Conservation (phyloP, 2,329 filamentous ascomycete species). For the Cyphellophora attinorum region DNA sequence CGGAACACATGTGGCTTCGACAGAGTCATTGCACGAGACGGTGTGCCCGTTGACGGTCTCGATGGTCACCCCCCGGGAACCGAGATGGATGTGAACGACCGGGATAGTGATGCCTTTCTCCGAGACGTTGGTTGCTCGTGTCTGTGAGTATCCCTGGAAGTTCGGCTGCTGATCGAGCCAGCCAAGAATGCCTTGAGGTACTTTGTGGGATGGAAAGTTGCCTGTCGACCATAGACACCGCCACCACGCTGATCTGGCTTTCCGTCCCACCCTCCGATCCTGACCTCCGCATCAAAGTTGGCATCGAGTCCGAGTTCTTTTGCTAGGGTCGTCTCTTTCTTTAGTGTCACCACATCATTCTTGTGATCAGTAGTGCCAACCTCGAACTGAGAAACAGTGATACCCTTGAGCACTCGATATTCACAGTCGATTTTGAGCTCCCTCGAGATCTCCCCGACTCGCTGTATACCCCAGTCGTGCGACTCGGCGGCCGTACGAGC, state of each 20-base stretch:
- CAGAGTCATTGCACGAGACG: slow-evolving; percentile 38
- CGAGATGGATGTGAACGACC: slow-evolving; percentile 26
- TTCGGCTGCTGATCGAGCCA: slow-evolving; percentile 43
- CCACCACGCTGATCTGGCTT: slow-evolving; percentile 42
- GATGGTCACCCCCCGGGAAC: slow-evolving; percentile 37
- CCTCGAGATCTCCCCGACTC: slow-evolving; percentile 40
- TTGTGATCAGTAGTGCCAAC: slow-evolving; percentile 32
- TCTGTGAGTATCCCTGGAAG: slow-evolving; percentile 45
- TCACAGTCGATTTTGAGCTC: slow-evolving; percentile 47
- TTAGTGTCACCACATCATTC: slow-evolving; percentile 36
- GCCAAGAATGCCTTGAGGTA: slow-evolving; percentile 44
- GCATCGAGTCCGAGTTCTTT: slow-evolving; percentile 34
- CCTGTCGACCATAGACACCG: slow-evolving; percentile 38
- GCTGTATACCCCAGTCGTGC: slow-evolving; percentile 44
- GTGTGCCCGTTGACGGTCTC: slow-evolving; percentile 37
- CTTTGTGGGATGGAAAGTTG: slow-evolving; percentile 48
- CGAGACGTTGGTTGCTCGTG: slow-evolving; percentile 37
- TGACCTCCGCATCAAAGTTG: slow-evolving; percentile 31
- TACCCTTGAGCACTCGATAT: slow-evolving; percentile 41
- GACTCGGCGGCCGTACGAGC: slow-evolving; percentile 43
- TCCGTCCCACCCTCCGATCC: slow-evolving; percentile 43
- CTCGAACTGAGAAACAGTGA: slow-evolving; percentile 42
- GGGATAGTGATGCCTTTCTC: slow-evolving; percentile 38
- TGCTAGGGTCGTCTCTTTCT: slow-evolving; percentile 37
- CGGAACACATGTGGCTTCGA: slow-evolving; percentile 47